These are phyloP conservation scores for Trichophyton simii DNA, from an alignment of 2,329 filamentous ascomycete genomes.

Conservation along the genomic window DNA sequence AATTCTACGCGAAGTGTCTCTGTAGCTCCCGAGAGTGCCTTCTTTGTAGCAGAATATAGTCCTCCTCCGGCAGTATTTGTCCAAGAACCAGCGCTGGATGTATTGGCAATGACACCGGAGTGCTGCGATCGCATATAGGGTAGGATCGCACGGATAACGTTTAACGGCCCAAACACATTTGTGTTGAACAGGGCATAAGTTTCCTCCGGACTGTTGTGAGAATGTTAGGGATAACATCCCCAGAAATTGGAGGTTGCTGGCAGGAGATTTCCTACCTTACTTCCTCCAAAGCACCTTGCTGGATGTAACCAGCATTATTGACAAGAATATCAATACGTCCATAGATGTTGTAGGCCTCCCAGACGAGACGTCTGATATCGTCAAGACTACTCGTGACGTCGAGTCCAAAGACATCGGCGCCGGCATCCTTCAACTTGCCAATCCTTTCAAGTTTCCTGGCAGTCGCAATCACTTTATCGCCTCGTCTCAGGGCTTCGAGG, in stretches of 20 bases:
- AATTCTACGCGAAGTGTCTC: constrained; percentile 14
- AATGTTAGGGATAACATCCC: constrained; percentile 3
- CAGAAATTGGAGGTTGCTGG: not conserved
- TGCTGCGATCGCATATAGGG: constrained; percentile 25
- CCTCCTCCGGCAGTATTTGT: constrained; percentile 17
- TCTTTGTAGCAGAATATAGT: constrained; percentile 28
- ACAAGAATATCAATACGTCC: constrained; percentile 24
- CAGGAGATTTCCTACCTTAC: constrained; percentile 11
- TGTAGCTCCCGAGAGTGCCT: constrained; percentile 18
- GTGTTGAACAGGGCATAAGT: constrained; percentile 23
- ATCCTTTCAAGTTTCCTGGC: constrained; percentile 21
- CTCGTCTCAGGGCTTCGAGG: constrained; percentile 18
- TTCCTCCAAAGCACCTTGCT: constrained; percentile 22
- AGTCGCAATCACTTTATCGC: constrained; percentile 27
- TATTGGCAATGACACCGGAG: constrained; percentile 26
- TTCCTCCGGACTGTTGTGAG: constrained; percentile 13
- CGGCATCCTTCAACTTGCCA: constrained; percentile 17
- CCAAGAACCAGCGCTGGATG: constrained; percentile 26
- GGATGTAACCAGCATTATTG: constrained; percentile 24
- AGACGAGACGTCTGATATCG: constrained; percentile 14
- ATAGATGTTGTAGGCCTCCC: constrained; percentile 14
- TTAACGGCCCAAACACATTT: constrained; percentile 29
- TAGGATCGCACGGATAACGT: constrained; percentile 25
- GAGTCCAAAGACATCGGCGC: constrained; percentile 17
- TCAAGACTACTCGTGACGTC: constrained; percentile 17